phyloP scores from a whole-genome alignment of 1,284 basidiomycete genomes.

The Heterobasidion annosum region DNA sequence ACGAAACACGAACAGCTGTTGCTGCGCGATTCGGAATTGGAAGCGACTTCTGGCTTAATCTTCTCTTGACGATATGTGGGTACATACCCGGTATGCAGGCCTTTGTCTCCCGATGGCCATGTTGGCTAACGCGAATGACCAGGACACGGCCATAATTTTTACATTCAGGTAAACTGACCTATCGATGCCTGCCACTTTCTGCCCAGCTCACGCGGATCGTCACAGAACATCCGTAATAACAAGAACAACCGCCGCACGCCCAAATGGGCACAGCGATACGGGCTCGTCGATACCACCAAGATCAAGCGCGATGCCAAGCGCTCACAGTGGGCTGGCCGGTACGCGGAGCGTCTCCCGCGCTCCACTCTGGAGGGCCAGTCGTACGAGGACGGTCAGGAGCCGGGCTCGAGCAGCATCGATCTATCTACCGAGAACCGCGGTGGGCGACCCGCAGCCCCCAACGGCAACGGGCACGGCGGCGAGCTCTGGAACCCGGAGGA shows the following conservation, averaged over 20 bases:
- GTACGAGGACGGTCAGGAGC: constrained; percentile 71
- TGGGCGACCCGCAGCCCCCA: constrained; percentile 2
- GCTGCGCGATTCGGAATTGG: constrained; percentile 93
- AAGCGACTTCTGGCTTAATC: constrained; percentile 87
- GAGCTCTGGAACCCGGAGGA: constrained; percentile 62
- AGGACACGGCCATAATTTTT: constrained; percentile 88
- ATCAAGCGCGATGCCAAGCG: constrained; percentile 70
- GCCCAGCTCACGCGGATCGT: background rate
- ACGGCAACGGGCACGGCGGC: constrained; percentile 29
- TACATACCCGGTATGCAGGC: constrained; percentile 71
- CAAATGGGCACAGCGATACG: constrained; percentile 88
- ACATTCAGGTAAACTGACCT: constrained; percentile 41
- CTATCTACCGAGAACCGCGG: constrained; percentile 30
- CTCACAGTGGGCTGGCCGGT: constrained; percentile 82
- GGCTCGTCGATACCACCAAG: constrained; percentile 73
- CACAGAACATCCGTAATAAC: constrained; percentile 90
- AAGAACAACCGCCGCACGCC: constrained; percentile 86
- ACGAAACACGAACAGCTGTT: constrained; percentile 56
- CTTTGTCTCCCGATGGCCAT: background rate
- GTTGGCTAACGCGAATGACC: constrained; percentile 8
- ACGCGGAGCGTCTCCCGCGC: constrained; percentile 73
- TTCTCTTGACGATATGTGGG: constrained; percentile 83
- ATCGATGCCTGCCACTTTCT: background rate
- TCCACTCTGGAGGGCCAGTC: constrained; percentile 67
- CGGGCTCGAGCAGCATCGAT: constrained; percentile 31